A percentile compares a stretch with the other conserved stretches of the same genome.
phyloP scores from a whole-genome alignment of 257 asterid species.

The Orobanche coerulescens region DNA sequence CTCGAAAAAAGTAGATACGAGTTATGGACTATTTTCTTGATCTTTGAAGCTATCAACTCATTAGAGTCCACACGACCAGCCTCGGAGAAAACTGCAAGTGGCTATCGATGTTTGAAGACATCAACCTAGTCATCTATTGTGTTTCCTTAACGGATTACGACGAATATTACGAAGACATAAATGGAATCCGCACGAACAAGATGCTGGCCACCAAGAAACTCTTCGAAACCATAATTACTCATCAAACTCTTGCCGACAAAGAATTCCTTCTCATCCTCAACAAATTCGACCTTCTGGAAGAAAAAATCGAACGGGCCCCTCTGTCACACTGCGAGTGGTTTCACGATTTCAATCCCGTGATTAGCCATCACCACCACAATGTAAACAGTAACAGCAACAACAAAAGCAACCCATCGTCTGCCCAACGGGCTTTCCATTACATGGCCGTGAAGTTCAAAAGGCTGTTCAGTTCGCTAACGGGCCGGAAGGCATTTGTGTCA shows the following conservation, averaged over 20 bases:
- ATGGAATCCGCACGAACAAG: constrained; percentile 58
- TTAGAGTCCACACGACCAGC: constrained; percentile 54
- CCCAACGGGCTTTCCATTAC: constrained; percentile 72
- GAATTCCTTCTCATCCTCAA: constrained; percentile 62
- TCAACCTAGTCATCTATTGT: constrained; percentile 56
- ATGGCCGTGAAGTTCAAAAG: constrained; percentile 65
- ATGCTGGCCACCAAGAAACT: constrained; percentile 54
- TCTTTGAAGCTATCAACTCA: constrained; percentile 62
- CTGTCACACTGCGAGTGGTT: constrained; percentile 74
- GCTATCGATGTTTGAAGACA: constrained; percentile 85
- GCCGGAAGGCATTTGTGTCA: constrained; percentile 55
- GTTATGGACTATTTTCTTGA: neutral
- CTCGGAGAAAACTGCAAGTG: constrained; percentile 84
- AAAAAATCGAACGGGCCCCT: constrained; percentile 49
- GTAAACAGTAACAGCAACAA: constrained; percentile 23
- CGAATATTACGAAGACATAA: constrained; percentile 43
- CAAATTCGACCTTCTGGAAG: constrained; percentile 79
- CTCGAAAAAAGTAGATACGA: no score
- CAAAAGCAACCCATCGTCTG: constrained; percentile 46
- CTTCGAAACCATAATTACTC: constrained; percentile 50
- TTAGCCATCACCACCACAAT: constrained; percentile 38
- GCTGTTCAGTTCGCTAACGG: constrained; percentile 38
- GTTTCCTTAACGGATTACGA: constrained; percentile 71
- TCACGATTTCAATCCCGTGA: constrained; percentile 62
- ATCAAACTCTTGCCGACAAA: constrained; percentile 45